Evolutionary conservation across 176 grass and related monocot genomes (phyloP).

Genomic region (Musa troglodytarum): DNA sequence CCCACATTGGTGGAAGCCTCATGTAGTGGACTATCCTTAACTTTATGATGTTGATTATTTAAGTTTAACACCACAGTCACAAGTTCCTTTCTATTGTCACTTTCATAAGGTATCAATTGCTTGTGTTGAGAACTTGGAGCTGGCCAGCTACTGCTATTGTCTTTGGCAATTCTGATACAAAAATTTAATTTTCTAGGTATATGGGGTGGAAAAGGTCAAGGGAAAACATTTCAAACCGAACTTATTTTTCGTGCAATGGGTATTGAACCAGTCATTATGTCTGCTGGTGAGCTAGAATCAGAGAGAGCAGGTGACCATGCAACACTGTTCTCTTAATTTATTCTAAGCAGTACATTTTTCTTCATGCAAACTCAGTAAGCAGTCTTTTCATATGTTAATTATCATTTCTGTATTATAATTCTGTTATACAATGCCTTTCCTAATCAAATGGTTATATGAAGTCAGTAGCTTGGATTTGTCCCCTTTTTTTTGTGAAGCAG

Average conservation of each 20-base stretch:
- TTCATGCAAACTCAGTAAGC: not conserved
- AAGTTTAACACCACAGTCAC: too few species aligned
- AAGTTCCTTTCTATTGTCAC: too few species aligned
- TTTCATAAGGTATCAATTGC: not conserved
- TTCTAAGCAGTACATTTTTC: not conserved
- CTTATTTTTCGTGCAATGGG: constrained; percentile 90
- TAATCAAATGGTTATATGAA: not conserved
- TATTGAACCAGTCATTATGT: constrained; percentile 91
- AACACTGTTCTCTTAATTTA: not conserved
- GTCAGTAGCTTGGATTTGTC: not conserved
- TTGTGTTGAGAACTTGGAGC: not conserved
- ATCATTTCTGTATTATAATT: not conserved
- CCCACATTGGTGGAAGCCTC: too few species aligned
- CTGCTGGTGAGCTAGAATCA: constrained; percentile 89
- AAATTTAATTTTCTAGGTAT: constrained; percentile 41
- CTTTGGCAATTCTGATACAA: not conserved
- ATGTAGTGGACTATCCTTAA: too few species aligned
- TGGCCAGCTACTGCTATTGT: not conserved
- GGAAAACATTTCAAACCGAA: constrained; percentile 96
- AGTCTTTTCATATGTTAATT: not conserved
- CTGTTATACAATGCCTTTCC: not conserved
- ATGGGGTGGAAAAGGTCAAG: constrained; percentile 96
- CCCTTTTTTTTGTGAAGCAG: not conserved
- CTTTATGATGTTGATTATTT: too few species aligned
- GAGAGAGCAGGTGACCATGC: constrained; percentile 59